These are phyloP conservation scores for Adansonia madagascariensis DNA, from an alignment of 441 rosid species.

Conservation along the genomic window DNA sequence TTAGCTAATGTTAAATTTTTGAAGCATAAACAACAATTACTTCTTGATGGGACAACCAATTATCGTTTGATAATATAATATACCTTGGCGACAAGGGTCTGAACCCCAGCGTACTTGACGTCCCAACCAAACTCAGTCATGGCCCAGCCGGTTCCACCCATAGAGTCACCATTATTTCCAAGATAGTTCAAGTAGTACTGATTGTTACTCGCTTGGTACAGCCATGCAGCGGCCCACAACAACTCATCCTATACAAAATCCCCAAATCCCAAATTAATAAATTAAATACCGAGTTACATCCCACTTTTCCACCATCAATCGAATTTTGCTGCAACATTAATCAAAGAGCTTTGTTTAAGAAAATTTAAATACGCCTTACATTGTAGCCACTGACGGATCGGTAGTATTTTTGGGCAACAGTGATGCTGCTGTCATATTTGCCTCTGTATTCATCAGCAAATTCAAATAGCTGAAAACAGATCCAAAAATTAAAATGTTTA, in stretches of 20 bases:
- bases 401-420: constrained; percentile 82
- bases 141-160: constrained; percentile 52
- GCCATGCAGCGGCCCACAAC: constrained; percentile 51
- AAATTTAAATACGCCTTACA: constrained; percentile 22
- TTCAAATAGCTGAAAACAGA: constrained; percentile 69
- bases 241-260: constrained; percentile 44
- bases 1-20: neutral
- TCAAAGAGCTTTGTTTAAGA: constrained; percentile 1
- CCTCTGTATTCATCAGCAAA: constrained; percentile 96
- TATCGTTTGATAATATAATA: neutral
- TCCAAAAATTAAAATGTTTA: neutral
- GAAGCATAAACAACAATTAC: constrained; percentile 6
- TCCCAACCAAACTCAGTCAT: constrained; percentile 48
- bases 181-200: constrained; percentile 44
- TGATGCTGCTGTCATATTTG: constrained; percentile 88
- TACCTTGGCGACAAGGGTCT: constrained; percentile 63
- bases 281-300: neutral
- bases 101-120: constrained; percentile 49
- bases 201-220: constrained; percentile 44
- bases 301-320: neutral
- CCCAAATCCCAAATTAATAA: neutral
- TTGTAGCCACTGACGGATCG: constrained; percentile 86
- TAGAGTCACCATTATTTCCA: constrained; percentile 58
- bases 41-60: neutral
- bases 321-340: neutral